Base-by-base conservation (phyloP, 208 protist genomes). In the Trypanosoma brucei region DNA sequence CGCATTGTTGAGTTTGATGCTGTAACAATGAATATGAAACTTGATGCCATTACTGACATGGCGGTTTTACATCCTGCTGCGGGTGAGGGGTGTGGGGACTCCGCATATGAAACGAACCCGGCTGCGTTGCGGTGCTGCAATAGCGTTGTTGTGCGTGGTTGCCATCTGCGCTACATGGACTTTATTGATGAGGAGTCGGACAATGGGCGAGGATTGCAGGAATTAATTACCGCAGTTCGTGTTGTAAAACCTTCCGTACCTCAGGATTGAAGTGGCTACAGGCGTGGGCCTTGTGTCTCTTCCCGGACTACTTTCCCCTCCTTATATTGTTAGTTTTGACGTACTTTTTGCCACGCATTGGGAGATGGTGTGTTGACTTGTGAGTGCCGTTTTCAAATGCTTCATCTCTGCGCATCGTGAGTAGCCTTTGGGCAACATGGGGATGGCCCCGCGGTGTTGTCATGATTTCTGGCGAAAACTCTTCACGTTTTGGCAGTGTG, bases 11-110 rank as follows among this genome's bases (percentile, higher is more conserved):
- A 86, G 65, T 65, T 91, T 62, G 87, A 93, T 56, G 65, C 81
- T 3, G 71, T 51, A 48, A 93, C 87, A 4, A 84, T 91, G 78
- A 93, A 93, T 52, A 54, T 89, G 30, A 85, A 84, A 62, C 22
- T 93, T 0, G 87, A 93, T 49, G 79, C 81, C 52, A 69, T 93
- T 59, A 78, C 69, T 49, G 55, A 68, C 61, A 84, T 76, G 2
- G 79, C 76, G 2, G 81, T 93, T 51, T 67, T 72, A 1, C 83
- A 71, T 30, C n/a, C 39, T 30, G 59, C 38, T 33, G 48, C 36
- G 33, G 40, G 52, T 58, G 57, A 44, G 14, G 39, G 35, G 14
- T 9, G 39, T 14, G 44, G 14, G 0, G 60, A 37, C 42, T 65
- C 76, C 30, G 59, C 60, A 13, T 55, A 61, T 48, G 81, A 91